Conservation (phyloP, 208 protist genomes). For the Leishmania tropica region DNA sequence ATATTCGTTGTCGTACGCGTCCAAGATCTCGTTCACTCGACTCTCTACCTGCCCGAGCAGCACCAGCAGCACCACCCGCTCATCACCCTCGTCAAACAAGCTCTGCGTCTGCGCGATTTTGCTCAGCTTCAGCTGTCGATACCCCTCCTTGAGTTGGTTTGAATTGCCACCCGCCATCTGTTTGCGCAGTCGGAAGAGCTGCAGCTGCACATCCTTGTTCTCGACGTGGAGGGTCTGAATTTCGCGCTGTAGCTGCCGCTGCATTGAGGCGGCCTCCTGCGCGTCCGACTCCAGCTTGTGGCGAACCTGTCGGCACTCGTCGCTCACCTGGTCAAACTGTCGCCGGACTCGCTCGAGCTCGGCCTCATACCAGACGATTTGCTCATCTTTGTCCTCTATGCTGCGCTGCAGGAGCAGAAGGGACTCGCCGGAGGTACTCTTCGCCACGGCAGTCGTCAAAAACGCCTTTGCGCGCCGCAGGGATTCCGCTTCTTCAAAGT, state of each 20-base stretch:
- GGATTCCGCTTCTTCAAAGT: constrained; percentile 78
- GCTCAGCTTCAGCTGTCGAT: constrained; percentile 70
- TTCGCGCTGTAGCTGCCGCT: constrained; percentile 50
- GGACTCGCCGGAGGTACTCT: constrained; percentile 57
- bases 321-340: constrained; percentile 63
- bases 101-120: constrained; percentile 75
- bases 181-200: constrained; percentile 85
- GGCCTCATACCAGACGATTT: constrained; percentile 61
- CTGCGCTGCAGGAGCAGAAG: constrained; percentile 53
- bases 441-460: constrained; percentile 51
- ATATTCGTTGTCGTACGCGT: constrained; percentile 82
- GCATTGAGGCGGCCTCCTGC: constrained; percentile 21
- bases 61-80: constrained; percentile 74
- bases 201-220: constrained; percentile 89
- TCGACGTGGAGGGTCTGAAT: constrained; percentile 73
- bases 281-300: constrained; percentile 42
- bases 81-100: constrained; percentile 85
- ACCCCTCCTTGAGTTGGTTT: constrained; percentile 67
- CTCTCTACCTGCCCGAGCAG: constrained; percentile 84
- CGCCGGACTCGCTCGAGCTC: constrained; percentile 70
- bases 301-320: constrained; percentile 49
- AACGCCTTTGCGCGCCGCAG: constrained; percentile 74
- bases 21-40: constrained; percentile 81
- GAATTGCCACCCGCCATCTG: constrained; percentile 65
- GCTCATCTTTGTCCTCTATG: constrained; percentile 55